Evolutionary conservation across 179 eudicot genomes (phyloP), one percentile per base, ranked within the genome.

Genomic region (Silene noctiflora): DNA sequence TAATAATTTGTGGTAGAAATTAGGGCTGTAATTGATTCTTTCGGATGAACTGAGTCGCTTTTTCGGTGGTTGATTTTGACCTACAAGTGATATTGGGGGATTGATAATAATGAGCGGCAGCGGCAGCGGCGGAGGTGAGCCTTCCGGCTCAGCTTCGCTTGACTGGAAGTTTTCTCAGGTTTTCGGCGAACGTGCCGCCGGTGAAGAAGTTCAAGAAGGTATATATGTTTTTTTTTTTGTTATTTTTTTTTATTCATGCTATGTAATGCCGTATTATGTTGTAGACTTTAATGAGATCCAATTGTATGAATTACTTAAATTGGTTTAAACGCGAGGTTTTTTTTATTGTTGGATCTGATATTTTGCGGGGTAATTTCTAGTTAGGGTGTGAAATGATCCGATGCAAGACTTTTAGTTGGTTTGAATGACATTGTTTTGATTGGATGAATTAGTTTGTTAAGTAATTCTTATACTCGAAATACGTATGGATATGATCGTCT

Each of bases 111-210:
- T 87, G 90, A 83, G 79, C 84, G 87, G 86, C 51, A 85, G 46
- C 11, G 80, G 86, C 51, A 85, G 46, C 11, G 80, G 70, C 39
- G 70, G 70, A 9, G 70, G 70, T 16, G 51, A 67, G 31, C 7
- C 24, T 67, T 31, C 70, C 13, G 70, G 24, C 24, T 81, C 85
- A 21, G 58, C 75, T 74, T 79, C 88, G 81, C 75, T 88, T 19
- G 94, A 90, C 71, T 90, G 94, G 94, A 88, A 86, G 82, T 90
- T 90, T 81, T 90, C 94, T 66, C 94, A 90, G 86, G 94, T 90
- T 11, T 90, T 90, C 48, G 94, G 94, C 10, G 94, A 90, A 72
- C 78, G 94, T 20, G 83, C 92, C 7, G 94, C 94, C 63, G 92
- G 90, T 1, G 94, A 90, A 67, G 94, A 90, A 82, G 92, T 90